A percentile compares a stretch with the other conserved stretches of the same genome.
phyloP scores from a whole-genome alignment of 2,329 filamentous ascomycete genomes.

The Aspergillus fijiensis region DNA sequence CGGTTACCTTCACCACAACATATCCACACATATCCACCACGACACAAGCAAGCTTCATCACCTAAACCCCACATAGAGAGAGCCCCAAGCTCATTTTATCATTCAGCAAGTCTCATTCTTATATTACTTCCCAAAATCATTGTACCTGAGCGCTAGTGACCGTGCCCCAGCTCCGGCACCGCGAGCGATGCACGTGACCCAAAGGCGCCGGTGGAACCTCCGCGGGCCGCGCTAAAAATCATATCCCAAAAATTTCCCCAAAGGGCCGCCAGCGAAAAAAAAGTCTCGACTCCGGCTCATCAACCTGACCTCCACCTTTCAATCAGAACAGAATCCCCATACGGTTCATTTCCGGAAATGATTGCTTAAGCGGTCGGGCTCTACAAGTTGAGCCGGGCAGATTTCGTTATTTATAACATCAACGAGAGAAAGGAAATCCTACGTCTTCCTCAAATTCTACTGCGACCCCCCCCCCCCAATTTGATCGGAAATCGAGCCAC shows the following conservation, averaged over 20 bases:
- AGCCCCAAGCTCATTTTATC: too few relatives aligned
- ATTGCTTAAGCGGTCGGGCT: constrained; percentile 22
- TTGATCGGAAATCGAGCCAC: not conserved
- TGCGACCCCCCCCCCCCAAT: too few relatives aligned
- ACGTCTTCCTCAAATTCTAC: constrained; percentile 5
- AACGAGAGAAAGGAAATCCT: constrained; percentile 1
- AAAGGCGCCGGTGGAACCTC: constrained; percentile 18
- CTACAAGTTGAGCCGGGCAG: constrained; percentile 20
- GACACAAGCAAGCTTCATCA: too few relatives aligned
- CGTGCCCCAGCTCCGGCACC: not conserved
- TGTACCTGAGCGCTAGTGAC: too few relatives aligned
- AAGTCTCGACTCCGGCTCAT: constrained; percentile 15
- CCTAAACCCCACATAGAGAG: too few relatives aligned
- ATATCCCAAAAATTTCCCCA: constrained; percentile 22
- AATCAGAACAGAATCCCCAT: constrained; percentile 3
- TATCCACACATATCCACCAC: too few relatives aligned
- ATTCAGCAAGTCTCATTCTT: too few relatives aligned
- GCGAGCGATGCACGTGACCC: constrained; percentile 22
- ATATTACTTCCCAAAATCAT: too few relatives aligned
- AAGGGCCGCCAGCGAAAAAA: constrained; percentile 13
- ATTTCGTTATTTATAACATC: constrained; percentile 2
- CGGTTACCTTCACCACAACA: too few relatives aligned
- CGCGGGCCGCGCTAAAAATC: constrained; percentile 27
- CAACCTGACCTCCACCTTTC: constrained; percentile 8
- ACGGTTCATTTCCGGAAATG: constrained; percentile 19